Evolutionary conservation across 768 basidiomycete genomes (phyloP).

Genomic region (Macrolepiota dolichaula): DNA sequence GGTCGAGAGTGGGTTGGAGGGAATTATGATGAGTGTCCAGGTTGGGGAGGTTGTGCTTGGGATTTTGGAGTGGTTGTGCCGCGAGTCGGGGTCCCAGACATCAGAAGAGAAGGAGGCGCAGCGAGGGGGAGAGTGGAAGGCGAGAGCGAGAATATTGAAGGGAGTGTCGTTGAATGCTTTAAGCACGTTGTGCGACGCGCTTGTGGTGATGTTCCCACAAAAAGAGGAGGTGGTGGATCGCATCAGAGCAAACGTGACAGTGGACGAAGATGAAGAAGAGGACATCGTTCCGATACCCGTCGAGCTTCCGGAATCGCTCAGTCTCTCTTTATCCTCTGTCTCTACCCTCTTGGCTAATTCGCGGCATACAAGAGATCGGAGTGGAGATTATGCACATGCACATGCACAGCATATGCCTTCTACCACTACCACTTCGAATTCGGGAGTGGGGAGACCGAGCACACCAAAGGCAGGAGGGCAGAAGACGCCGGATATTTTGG

Average conservation of each 20-base stretch:
- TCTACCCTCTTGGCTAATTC: background rate
- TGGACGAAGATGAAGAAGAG: conserved; percentile 40
- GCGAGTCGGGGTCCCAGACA: too few species aligned
- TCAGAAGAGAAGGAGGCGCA: too few species aligned
- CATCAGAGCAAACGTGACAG: conserved; percentile 26
- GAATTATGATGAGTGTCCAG: conserved; percentile 26
- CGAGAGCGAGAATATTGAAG: conserved; percentile 42
- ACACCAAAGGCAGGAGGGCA: conserved; percentile 51
- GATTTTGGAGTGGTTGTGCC: conserved; percentile 53
- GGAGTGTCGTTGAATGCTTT: conserved; percentile 48
- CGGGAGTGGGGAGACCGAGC: conserved; percentile 28
- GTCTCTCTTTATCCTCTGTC: conserved; percentile 28
- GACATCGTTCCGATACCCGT: conserved; percentile 24
- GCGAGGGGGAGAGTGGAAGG: conserved; percentile 20
- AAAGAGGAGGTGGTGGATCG: conserved; percentile 19
- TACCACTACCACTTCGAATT: too few species aligned
- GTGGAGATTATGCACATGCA: background rate
- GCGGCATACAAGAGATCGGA: background rate
- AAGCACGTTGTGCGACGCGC: conserved; percentile 39
- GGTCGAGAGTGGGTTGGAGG: background rate
- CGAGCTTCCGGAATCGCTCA: conserved; percentile 34
- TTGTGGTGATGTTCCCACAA: conserved; percentile 22
- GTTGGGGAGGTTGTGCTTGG: conserved; percentile 36
- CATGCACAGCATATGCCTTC: background rate
- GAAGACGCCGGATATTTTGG: conserved; percentile 56